A percentile compares a stretch with the other conserved stretches of the same genome.
phyloP scores from a whole-genome alignment of 176 grass and related monocot genomes.

The Carex kokanica region DNA sequence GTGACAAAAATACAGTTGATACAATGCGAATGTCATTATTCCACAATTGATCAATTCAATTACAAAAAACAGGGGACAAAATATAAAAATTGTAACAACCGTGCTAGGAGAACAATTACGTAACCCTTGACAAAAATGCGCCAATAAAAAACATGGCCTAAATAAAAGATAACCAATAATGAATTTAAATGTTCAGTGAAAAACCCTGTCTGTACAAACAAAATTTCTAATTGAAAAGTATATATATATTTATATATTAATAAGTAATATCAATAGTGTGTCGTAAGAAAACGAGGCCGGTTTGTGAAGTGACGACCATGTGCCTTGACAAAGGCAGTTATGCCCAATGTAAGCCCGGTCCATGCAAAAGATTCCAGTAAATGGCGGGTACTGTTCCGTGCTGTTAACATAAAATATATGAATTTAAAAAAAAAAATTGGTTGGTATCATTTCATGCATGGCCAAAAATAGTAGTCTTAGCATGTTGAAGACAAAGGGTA shows the following conservation, averaged over 20 bases:
- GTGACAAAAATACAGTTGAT: not conserved
- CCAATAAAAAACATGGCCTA: not conserved
- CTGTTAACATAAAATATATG: constrained; percentile 39
- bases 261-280: constrained; percentile 41
- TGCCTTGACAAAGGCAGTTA: constrained; percentile 62
- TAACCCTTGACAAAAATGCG: not conserved
- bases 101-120: constrained; percentile 1
- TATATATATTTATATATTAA: not conserved
- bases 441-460: not conserved
- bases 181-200: not conserved
- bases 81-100: not conserved
- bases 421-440: not conserved
- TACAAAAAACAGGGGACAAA: not conserved
- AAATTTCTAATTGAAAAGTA: not conserved
- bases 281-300: constrained; percentile 50
- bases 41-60: not conserved
- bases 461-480: not conserved
- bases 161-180: not conserved
- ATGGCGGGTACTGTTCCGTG: constrained; percentile 55
- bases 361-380: constrained; percentile 74
- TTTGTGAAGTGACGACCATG: constrained; percentile 85
- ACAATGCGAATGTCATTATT: constrained; percentile 1
- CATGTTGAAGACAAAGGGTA: not conserved
- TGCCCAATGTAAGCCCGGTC: constrained; percentile 69
- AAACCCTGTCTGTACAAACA: constrained; percentile 15